A percentile compares a stretch with the other conserved stretches of the same genome.
Evolutionary conservation across 306 rosid genomes (phyloP).

Genomic region (Vicia faba): DNA sequence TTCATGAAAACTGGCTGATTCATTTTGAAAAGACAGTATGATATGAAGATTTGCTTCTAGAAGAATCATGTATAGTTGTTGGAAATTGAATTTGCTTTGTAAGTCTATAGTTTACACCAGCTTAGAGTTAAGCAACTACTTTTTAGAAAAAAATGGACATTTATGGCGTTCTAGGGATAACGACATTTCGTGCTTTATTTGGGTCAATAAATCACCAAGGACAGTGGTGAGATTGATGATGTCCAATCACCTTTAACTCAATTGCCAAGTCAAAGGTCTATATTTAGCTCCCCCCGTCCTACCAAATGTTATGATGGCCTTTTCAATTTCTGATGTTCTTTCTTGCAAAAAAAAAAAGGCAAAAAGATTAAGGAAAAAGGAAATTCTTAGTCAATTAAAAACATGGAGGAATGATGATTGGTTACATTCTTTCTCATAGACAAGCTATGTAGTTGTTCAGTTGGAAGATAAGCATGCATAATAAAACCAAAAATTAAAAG

Average conservation of each 20-base stretch:
- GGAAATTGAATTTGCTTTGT: slow-evolving; percentile 15
- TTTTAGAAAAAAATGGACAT: neutral
- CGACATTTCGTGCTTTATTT: neutral
- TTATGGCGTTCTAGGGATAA: slow-evolving; percentile 10
- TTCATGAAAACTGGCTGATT: neutral
- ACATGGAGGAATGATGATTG: neutral
- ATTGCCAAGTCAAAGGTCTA: slow-evolving; percentile 10
- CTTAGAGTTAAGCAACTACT: slow-evolving; percentile 14
- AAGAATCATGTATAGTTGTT: neutral
- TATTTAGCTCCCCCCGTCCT: neutral
- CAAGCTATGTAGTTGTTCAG: neutral
- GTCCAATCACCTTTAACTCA: slow-evolving; percentile 17
- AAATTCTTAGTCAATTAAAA: slow-evolving; percentile 1
- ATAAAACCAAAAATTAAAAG: slow-evolving; percentile 3
- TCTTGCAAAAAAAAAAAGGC: neutral
- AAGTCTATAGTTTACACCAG: neutral
- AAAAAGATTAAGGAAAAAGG: neutral
- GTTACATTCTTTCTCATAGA: neutral
- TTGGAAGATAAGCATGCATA: neutral
- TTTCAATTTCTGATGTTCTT: neutral
- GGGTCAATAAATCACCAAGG: neutral
- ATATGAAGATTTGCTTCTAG: slow-evolving; percentile 7
- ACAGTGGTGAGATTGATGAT: neutral
- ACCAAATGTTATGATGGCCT: neutral
- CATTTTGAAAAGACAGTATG: neutral